phyloP scores from a whole-genome alignment of 176 grass and related monocot species.

The Triticum dicoccoides region DNA sequence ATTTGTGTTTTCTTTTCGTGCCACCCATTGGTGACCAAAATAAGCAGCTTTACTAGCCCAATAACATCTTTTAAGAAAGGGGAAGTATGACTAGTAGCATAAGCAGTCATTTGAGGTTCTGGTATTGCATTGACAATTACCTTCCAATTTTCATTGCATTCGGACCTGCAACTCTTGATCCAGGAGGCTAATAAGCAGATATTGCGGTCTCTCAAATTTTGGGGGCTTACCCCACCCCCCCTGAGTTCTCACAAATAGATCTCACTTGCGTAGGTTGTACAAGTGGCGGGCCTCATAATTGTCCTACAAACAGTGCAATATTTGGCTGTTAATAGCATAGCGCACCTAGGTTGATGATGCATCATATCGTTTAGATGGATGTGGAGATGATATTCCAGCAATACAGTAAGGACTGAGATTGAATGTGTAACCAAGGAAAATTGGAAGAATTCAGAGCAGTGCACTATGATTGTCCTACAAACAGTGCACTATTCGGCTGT shows the following conservation, averaged over 20 bases:
- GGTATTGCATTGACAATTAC: background rate
- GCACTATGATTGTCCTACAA: background rate
- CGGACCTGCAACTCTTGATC: background rate
- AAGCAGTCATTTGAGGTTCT: background rate
- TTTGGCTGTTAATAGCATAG: background rate
- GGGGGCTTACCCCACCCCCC: background rate
- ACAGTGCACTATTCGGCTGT: background rate
- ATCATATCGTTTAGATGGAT: background rate
- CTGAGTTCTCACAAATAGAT: background rate
- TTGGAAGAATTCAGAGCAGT: background rate
- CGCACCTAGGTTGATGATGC: background rate
- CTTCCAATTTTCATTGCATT: background rate
- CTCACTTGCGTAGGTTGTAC: background rate
- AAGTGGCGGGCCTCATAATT: background rate
- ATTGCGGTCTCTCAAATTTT: background rate
- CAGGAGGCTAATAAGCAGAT: background rate
- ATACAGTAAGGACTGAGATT: background rate
- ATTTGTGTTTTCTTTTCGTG: background rate
- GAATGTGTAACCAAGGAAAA: conserved; percentile 12
- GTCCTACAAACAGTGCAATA: background rate
- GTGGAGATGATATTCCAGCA: background rate
- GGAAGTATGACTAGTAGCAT: background rate
- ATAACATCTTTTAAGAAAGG: background rate
- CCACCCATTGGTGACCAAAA: background rate
- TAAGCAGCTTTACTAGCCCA: background rate